Evolutionary conservation across 176 grass and related monocot species (phyloP), one percentile per base, ranked within the genome.

Genomic region (Oryza glumipatula): DNA sequence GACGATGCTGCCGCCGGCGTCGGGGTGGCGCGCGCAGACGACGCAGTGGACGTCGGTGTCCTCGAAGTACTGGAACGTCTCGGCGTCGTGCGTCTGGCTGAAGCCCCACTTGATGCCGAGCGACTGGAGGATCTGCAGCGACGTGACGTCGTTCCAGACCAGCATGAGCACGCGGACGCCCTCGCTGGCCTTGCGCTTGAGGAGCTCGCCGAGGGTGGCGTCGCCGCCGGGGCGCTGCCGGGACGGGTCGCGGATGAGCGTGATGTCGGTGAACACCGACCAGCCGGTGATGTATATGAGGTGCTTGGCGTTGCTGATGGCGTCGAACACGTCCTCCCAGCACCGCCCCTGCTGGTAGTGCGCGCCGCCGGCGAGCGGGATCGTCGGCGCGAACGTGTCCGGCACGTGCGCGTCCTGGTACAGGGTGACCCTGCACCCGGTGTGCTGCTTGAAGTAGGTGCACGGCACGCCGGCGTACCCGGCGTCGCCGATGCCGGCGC

Each of bases 321-420:
- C 93, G 70, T 95, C 91, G 73, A 95, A 95, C 45, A 98, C 89
- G 77, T 98, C 96, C 83, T 95, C 96, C 96, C 91, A 98, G 85
- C 88, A 93, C 30, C 93, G 63, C 0, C 83, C 82, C 7, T 63
- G 91, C 71, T 87, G 51, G 65, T 93, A 98, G 68, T 15, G 35
- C 19, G 77, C 77, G 9, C 91, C 93, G 26, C 92, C 86, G 19
- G 91, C 85, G 84, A 98, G 93, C 64, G 79, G 85, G 65, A 98
- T 95, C 80, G 87, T 54, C 5, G 95, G 95, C 79, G 89, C 86
- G 79, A 95, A 95, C 84, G 85, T 64, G 84, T 98, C 93, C 4
- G 95, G 91, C 65, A 76, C 51, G 68, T 95, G 93, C 28, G 95
- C 90, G 82, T 98, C 92, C 88, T 98, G 95, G 87, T 95, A 98